These are phyloP conservation scores for Trichocomaceae sp. DNA, from an alignment of 2,329 filamentous ascomycete genomes.

Conservation along the genomic window DNA sequence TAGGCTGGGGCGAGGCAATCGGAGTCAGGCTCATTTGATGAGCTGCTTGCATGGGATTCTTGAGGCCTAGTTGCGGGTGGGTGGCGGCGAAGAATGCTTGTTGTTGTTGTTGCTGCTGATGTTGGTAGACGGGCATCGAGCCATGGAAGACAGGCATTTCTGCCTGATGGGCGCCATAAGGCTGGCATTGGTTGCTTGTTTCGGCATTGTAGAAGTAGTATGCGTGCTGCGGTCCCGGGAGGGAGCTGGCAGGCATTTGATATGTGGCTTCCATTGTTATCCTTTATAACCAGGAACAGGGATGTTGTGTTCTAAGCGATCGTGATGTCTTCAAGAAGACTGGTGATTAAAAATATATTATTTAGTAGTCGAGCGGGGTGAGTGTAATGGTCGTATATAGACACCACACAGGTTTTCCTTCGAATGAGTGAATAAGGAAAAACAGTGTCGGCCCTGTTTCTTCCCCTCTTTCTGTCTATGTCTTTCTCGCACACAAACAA, in stretches of 20 bases:
- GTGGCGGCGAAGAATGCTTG: conserved; percentile 17
- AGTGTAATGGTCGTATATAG: background rate
- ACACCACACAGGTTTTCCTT: conserved; percentile 6
- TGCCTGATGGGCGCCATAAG: conserved; percentile 61
- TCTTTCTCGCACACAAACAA: background rate
- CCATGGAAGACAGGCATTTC: conserved; percentile 43
- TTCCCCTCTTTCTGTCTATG: background rate
- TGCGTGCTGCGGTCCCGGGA: conserved; percentile 61
- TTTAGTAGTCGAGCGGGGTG: conserved; percentile 4
- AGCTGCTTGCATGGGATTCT: conserved; percentile 8
- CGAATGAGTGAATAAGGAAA: conserved; percentile 9
- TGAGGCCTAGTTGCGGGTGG: conserved; percentile 8
- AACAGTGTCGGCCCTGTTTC: background rate
- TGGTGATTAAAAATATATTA: conserved; percentile 11
- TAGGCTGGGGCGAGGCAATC: conserved; percentile 66
- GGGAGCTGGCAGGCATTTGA: conserved; percentile 43
- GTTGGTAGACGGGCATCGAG: conserved; percentile 29
- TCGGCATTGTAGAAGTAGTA: conserved; percentile 88
- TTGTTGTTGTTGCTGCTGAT: conserved; percentile 23
- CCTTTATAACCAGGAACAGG: conserved; percentile 3
- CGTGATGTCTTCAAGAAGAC: background rate
- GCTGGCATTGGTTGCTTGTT: conserved; percentile 59
- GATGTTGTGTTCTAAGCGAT: background rate
- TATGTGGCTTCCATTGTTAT: conserved; percentile 60
- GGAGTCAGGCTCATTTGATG: conserved; percentile 50